These are phyloP conservation scores for Astragalus membranaceus DNA, from an alignment of 306 rosid species.

Conservation along the genomic window DNA sequence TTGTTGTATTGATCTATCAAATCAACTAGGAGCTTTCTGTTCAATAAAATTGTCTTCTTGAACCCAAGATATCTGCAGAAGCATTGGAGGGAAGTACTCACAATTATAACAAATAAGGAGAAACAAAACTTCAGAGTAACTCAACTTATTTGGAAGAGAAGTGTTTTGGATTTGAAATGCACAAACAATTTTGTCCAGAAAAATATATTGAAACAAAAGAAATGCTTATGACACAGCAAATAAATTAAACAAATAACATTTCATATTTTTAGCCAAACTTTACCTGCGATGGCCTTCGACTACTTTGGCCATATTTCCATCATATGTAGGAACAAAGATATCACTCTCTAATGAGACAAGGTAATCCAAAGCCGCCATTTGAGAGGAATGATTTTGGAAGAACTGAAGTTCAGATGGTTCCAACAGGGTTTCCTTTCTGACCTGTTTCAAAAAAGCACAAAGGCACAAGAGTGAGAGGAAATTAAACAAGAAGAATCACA, in stretches of 20 bases:
- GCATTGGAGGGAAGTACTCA: neutral
- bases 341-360: constrained; percentile 88
- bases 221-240: neutral
- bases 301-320: constrained; percentile 96
- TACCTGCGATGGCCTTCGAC: constrained; percentile 98
- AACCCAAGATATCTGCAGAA: constrained; percentile 72
- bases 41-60: constrained; percentile 74
- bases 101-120: neutral
- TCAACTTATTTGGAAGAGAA: neutral
- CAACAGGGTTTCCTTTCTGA: constrained; percentile 81
- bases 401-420: constrained; percentile 72
- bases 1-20: constrained; percentile 66
- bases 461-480: neutral
- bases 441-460: constrained; percentile 46
- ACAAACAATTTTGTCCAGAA: neutral
- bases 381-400: constrained; percentile 90
- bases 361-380: constrained; percentile 94
- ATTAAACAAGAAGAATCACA: neutral
- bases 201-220: too few species aligned
- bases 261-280: neutral
- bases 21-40: constrained; percentile 74
- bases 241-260: neutral
- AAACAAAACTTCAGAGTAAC: neutral
- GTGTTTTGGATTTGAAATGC: neutral
- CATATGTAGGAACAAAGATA: constrained; percentile 87